phyloP scores from a whole-genome alignment of 352 stramenopile species.

The Pythium dissimile region DNA sequence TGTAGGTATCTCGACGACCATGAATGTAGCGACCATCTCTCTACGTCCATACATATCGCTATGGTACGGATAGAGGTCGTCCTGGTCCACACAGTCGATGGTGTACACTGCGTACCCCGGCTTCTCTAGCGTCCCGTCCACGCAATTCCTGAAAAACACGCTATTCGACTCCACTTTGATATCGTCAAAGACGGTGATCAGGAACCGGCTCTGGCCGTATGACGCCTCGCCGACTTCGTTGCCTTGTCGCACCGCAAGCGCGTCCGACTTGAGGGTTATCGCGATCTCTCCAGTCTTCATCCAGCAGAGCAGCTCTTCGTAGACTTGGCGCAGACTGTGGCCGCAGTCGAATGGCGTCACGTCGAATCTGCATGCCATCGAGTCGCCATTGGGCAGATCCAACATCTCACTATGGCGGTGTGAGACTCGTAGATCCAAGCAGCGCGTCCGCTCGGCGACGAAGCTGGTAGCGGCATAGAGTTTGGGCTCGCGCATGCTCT shows the following conservation, averaged over 20 bases:
- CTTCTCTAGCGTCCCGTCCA: not conserved
- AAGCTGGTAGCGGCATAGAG: not conserved
- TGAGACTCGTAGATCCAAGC: not conserved
- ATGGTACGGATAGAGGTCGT: conserved; percentile 12
- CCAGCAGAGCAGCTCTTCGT: conserved; percentile 6
- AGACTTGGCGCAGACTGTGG: conserved; percentile 5
- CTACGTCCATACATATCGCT: not conserved
- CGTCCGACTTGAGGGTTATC: conserved; percentile 1
- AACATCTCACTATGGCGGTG: conserved; percentile 4
- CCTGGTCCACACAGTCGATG: conserved; percentile 18
- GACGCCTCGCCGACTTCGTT: conserved; percentile 2
- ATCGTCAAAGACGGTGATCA: not conserved
- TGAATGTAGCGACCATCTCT: not conserved
- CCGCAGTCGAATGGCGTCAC: not conserved
- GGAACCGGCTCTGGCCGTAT: conserved; percentile 5
- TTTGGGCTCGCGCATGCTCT: not conserved
- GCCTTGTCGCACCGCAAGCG: conserved; percentile 12
- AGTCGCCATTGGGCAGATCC: conserved; percentile 3
- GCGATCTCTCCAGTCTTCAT: conserved; percentile 11
- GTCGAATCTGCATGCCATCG: not conserved
- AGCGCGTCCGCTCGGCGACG: not conserved
- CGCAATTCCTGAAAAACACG: conserved; percentile 1
- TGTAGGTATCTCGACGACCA: not conserved
- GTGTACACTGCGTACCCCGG: conserved; percentile 1
- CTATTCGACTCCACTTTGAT: conserved; percentile 11